Evolutionary conservation across 1,284 basidiomycete genomes (phyloP).

Genomic region (Sutorius eximius): DNA sequence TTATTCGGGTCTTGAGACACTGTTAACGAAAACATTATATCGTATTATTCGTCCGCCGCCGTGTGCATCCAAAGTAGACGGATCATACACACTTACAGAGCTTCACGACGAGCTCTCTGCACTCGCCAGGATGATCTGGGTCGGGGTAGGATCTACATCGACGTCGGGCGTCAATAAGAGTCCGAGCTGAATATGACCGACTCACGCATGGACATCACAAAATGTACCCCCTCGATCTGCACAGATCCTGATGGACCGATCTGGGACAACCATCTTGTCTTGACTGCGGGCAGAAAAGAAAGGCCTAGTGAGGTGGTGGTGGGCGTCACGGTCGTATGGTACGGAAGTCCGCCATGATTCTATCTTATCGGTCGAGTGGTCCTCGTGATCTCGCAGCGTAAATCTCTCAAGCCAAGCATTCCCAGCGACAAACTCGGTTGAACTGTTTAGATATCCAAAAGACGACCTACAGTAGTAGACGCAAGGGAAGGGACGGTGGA

Average conservation of each 20-base stretch:
- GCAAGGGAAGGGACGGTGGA: not conserved
- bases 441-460: constrained; percentile 22
- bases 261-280: constrained; percentile 43
- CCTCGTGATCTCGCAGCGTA: not conserved
- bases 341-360: not conserved
- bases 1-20: constrained; percentile 86
- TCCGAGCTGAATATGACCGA: not conserved
- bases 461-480: constrained; percentile 13
- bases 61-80: not conserved
- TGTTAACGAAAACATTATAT: constrained; percentile 28
- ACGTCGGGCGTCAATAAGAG: constrained; percentile 1
- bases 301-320: not conserved
- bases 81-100: constrained; percentile 52
- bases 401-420: not conserved
- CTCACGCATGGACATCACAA: constrained; percentile 78
- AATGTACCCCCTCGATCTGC: constrained; percentile 72
- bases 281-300: not conserved
- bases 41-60: not conserved
- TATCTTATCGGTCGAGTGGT: constrained; percentile 12
- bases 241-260: constrained; percentile 58
- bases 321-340: not conserved
- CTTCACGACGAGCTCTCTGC: constrained; percentile 79
- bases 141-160: constrained; percentile 67
- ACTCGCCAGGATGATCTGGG: constrained; percentile 54
- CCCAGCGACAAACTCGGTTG: constrained; percentile 8